phyloP scores from a whole-genome alignment of 192 early-diverging fungal genomes.

The Coemansia sp. region DNA sequence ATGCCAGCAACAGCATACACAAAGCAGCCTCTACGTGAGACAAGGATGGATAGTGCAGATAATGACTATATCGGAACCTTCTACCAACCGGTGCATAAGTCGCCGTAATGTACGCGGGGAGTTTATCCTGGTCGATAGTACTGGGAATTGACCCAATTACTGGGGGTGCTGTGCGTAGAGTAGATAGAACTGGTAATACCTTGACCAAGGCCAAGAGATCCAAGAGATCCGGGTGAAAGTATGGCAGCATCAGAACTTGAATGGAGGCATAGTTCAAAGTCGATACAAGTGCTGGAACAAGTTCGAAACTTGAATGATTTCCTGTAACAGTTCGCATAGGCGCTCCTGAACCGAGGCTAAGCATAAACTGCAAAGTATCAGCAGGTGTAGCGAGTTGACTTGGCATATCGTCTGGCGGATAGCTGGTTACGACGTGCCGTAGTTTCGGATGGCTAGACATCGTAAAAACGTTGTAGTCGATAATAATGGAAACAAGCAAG shows the following conservation, averaged over 20 bases:
- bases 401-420: neutral
- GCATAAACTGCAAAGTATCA: neutral
- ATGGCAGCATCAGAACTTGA: neutral
- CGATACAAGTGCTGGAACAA: neutral
- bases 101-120: neutral
- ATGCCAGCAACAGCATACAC: too few relatives aligned
- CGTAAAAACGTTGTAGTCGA: neutral
- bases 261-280: neutral
- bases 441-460: neutral
- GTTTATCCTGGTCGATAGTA: neutral
- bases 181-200: neutral
- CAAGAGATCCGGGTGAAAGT: neutral
- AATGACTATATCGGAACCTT: neutral
- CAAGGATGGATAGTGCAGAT: neutral
- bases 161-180: neutral
- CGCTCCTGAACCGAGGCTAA: neutral
- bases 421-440: neutral
- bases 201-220: neutral
- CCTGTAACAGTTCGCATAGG: neutral
- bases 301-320: neutral
- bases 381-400: neutral
- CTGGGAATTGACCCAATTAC: neutral
- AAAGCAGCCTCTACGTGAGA: neutral
- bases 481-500: conserved; percentile 7
- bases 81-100: neutral